Conservation (phyloP, 1,284 basidiomycete genomes). For the Melampsora americana region DNA sequence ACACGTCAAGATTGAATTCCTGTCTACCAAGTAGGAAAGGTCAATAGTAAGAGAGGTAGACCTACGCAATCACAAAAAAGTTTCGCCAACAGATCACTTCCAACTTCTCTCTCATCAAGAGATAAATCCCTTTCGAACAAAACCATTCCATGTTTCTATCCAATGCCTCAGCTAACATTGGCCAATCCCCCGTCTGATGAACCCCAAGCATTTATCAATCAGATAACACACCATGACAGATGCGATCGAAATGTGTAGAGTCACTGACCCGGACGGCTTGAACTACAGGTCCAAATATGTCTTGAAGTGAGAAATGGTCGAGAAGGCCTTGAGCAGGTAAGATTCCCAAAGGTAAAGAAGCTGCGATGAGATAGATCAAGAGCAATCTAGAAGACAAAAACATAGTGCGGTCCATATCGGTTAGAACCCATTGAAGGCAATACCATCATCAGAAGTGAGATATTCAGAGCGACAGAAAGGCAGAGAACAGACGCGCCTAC, state of each 20-base stretch:
- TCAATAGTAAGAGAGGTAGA: slow-evolving; percentile 8
- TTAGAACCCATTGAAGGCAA: background rate
- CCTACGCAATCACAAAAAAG: slow-evolving; percentile 53
- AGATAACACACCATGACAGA: background rate
- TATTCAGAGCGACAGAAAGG: slow-evolving; percentile 23
- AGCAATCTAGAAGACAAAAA: slow-evolving; percentile 49
- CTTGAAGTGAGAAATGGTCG: slow-evolving; percentile 49
- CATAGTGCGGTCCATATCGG: slow-evolving; percentile 16
- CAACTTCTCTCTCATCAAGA: slow-evolving; percentile 55
- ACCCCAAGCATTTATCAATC: background rate
- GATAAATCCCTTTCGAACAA: slow-evolving; percentile 53
- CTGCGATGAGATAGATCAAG: slow-evolving; percentile 53
- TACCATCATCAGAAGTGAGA: background rate
- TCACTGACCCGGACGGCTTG: slow-evolving; percentile 39
- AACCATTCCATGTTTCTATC: slow-evolving; percentile 53
- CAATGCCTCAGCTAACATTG: slow-evolving; percentile 49
- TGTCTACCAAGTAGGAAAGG: background rate
- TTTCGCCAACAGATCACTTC: slow-evolving; percentile 56
- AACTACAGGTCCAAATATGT: slow-evolving; percentile 49
- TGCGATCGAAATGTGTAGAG: background rate
- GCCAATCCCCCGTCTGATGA: slow-evolving; percentile 52
- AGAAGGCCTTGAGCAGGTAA: slow-evolving; percentile 52
- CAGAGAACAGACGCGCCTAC: slow-evolving; percentile 46
- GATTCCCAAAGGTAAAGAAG: slow-evolving; percentile 55
- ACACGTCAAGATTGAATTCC: background rate